Conservation (phyloP, 2,329 filamentous ascomycete species). For the Cladosporium oxysporum region DNA sequence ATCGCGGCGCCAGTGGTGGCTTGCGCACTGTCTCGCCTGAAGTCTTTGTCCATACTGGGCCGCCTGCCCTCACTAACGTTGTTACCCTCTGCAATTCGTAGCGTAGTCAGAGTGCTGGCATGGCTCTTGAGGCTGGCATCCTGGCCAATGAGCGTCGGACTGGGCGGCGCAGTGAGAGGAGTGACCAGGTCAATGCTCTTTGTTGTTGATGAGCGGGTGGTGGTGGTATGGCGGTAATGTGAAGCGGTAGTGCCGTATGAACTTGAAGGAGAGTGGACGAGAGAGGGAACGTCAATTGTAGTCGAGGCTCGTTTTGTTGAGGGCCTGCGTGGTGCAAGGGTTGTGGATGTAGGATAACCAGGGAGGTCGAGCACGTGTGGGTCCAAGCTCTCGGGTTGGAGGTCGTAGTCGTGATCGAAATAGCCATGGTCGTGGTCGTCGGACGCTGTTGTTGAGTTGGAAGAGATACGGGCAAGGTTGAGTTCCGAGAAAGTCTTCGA, state of each 20-base stretch:
- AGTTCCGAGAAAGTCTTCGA: constrained; percentile 46
- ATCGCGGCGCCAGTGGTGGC: constrained; percentile 15
- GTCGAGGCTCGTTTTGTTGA: constrained; percentile 24
- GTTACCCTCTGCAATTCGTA: constrained; percentile 33
- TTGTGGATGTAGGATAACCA: constrained; percentile 15
- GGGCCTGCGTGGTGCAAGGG: background rate
- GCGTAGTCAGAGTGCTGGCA: constrained; percentile 35
- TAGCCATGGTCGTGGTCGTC: background rate
- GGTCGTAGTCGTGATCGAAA: constrained; percentile 16
- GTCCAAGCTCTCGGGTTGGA: constrained; percentile 5
- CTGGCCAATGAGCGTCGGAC: constrained; percentile 22
- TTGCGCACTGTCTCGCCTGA: constrained; percentile 5
- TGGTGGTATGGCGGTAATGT: constrained; percentile 43
- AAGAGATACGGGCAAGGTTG: constrained; percentile 57
- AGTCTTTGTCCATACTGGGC: constrained; percentile 1
- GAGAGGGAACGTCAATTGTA: constrained; percentile 44
- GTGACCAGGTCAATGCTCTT: constrained; percentile 47
- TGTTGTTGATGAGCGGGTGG: constrained; percentile 37
- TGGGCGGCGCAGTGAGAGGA: constrained; percentile 39
- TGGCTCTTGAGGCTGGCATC: constrained; percentile 37
- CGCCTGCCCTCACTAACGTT: constrained; percentile 2
- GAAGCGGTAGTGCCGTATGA: constrained; percentile 45
- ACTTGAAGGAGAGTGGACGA: constrained; percentile 50
- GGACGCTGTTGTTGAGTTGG: constrained; percentile 54
- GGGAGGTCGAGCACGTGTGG: constrained; percentile 14